Evolutionary conservation across 83 land plant species (phyloP).

Genomic region (Picea abies): DNA sequence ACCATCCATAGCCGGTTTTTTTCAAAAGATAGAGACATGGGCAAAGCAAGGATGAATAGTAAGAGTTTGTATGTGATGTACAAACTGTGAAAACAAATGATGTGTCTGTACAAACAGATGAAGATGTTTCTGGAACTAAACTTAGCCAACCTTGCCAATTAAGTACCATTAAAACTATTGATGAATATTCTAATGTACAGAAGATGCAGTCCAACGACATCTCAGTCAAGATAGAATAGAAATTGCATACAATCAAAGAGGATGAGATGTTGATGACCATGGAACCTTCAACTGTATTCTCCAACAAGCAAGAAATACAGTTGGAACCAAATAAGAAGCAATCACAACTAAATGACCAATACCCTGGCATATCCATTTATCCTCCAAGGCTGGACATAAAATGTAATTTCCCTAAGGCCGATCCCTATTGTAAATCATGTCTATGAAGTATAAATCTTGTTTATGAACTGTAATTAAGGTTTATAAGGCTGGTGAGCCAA

Average conservation of each 20-base stretch:
- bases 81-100: not conserved
- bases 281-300: not conserved
- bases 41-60: too few relatives aligned
- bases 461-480: too few relatives aligned
- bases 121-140: not conserved
- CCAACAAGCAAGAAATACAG: not conserved
- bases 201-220: not conserved
- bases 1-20: too few relatives aligned
- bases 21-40: too few relatives aligned
- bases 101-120: constrained; percentile 14
- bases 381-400: constrained; percentile 28
- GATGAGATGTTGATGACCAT: not conserved
- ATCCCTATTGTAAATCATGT: too few relatives aligned
- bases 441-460: too few relatives aligned
- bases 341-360: constrained; percentile 6
- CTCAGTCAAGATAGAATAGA: not conserved
- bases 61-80: not conserved
- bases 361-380: constrained; percentile 28
- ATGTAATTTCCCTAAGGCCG: too few relatives aligned
- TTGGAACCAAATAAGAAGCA: not conserved
- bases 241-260: not conserved
- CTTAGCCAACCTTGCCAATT: not conserved
- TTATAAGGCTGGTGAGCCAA: too few relatives aligned
- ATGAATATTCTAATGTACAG: not conserved
- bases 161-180: not conserved